A percentile compares a stretch with the other conserved stretches of the same genome.
Conservation (phyloP, 2,329 filamentous ascomycete species). For the Thielaviopsis punctulata region DNA sequence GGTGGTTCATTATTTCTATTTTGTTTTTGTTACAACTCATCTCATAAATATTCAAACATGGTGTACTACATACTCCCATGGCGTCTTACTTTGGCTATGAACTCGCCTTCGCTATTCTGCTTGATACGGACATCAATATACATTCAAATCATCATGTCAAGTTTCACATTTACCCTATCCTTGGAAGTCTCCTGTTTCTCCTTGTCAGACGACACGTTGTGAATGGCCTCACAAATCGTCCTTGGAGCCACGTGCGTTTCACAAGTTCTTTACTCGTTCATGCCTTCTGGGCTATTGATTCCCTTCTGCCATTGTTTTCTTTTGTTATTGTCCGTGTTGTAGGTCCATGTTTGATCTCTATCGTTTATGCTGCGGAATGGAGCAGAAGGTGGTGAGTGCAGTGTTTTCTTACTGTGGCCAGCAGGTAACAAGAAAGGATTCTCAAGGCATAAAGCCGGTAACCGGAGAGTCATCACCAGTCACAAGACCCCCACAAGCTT, state of each 20-base stretch:
- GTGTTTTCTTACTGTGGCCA: no score
- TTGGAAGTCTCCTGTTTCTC: not conserved
- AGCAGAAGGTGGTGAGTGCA: no score
- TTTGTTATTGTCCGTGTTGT: not conserved
- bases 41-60: not conserved
- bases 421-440: no score
- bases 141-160: not conserved
- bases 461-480: no score
- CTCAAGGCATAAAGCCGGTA: no score
- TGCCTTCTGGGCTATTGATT: not conserved
- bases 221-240: not conserved
- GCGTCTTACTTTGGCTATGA: not conserved
- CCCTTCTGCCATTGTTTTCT: not conserved
- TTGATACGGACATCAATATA: not conserved
- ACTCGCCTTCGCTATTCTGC: not conserved
- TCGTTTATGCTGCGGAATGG: no score
- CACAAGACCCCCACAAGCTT: no score
- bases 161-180: not conserved
- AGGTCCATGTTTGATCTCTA: not conserved
- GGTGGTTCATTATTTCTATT: not conserved
- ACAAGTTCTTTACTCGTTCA: not conserved
- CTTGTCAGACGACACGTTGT: not conserved
- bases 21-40: not conserved
- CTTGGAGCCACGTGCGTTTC: not conserved
- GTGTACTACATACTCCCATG: not conserved